phyloP scores from a whole-genome alignment of 2,329 filamentous ascomycete species.

The Exophiala sp. region DNA sequence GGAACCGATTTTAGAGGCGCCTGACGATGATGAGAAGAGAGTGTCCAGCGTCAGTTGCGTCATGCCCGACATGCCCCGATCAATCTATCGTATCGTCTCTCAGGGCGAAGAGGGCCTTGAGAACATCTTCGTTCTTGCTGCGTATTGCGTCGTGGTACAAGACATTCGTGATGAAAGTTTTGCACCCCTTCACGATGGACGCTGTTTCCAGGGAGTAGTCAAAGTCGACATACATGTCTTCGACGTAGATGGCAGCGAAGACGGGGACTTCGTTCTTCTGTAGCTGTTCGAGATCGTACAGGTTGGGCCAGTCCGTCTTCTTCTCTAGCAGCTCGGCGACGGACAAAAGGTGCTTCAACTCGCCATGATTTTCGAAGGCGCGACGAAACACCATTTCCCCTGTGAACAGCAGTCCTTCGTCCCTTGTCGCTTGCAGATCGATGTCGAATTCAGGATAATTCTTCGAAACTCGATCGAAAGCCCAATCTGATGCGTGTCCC shows the following conservation, averaged over 20 bases:
- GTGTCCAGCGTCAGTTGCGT: no score
- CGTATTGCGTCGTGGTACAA: constrained; percentile 85
- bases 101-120: constrained; percentile 71
- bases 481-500: constrained; percentile 68
- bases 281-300: constrained; percentile 74
- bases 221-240: constrained; percentile 92
- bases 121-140: constrained; percentile 68
- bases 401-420: constrained; percentile 69
- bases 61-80: not conserved
- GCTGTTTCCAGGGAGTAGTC: constrained; percentile 71
- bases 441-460: constrained; percentile 47
- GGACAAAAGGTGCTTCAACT: constrained; percentile 65
- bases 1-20: constrained; percentile 50
- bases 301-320: constrained; percentile 65
- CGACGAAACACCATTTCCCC: constrained; percentile 68
- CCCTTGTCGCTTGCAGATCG: constrained; percentile 33
- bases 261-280: constrained; percentile 76
- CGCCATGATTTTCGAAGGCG: constrained; percentile 57
- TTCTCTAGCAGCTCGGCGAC: constrained; percentile 69
- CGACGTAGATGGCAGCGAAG: constrained; percentile 76
- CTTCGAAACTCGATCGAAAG: constrained; percentile 51
- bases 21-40: constrained; percentile 32
- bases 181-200: constrained; percentile 67
- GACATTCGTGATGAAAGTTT: constrained; percentile 78
- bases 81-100: constrained; percentile 66